These are phyloP conservation scores for Plasmodium gallinaceum DNA, from an alignment of 169 alveolate species.

Conservation along the genomic window DNA sequence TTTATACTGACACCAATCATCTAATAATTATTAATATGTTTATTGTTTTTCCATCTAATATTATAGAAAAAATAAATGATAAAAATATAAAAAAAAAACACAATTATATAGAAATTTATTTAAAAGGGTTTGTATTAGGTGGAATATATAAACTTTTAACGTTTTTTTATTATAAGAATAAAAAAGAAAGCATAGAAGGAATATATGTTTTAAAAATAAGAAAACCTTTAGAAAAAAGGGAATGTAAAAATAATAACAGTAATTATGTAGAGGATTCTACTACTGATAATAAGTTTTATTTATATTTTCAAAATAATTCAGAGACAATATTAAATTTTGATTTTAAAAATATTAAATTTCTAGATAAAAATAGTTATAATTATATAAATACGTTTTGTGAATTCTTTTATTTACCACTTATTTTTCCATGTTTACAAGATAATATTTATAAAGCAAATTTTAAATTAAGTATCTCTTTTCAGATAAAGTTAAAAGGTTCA, in stretches of 20 bases:
- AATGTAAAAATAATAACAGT: conserved; percentile 1
- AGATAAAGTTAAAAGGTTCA: background rate
- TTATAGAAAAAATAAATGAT: background rate
- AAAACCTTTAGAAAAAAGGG: conserved; percentile 22
- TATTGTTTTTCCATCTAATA: background rate
- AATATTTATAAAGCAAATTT: conserved; percentile 25
- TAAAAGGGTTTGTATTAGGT: background rate
- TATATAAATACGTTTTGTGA: conserved; percentile 70
- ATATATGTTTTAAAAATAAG: conserved; percentile 59
- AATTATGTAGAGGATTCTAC: background rate
- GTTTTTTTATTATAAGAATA: conserved; percentile 34
- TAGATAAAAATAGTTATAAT: conserved; percentile 24
- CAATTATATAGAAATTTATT: conserved; percentile 12
- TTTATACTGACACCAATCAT: conserved; percentile 14
- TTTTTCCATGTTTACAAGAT: conserved; percentile 55
- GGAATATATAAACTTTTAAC: conserved; percentile 35
- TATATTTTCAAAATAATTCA: conserved; percentile 42
- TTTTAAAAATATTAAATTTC: conserved; percentile 30
- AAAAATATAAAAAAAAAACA: conserved; percentile 8
- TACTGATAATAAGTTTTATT: background rate
- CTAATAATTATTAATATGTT: conserved; percentile 11
- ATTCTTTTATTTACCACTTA: conserved; percentile 32
- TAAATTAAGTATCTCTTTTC: conserved; percentile 35
- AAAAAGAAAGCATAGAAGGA: conserved; percentile 40
- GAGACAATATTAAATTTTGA: conserved; percentile 9